A percentile compares a stretch with the other conserved stretches of the same genome.
phyloP scores from a whole-genome alignment of 768 basidiomycete genomes.

The Amanita thiersii region DNA sequence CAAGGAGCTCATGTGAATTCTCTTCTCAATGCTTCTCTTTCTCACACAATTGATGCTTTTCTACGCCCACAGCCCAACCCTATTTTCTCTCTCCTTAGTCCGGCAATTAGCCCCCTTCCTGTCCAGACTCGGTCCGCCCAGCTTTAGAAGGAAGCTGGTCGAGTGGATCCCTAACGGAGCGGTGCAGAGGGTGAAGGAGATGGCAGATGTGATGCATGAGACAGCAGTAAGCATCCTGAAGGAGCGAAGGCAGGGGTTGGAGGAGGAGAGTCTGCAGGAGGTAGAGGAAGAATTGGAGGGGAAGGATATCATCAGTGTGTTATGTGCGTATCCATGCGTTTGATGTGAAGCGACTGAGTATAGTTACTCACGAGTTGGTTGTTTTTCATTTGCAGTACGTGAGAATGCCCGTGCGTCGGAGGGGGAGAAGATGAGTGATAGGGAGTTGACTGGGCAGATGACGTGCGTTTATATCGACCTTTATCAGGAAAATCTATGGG shows the following conservation, averaged over 20 bases:
- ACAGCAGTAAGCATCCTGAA: conserved; percentile 32
- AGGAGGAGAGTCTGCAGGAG: conserved; percentile 14
- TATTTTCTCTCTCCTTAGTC: conserved; percentile 35
- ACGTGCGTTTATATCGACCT: conserved; percentile 23
- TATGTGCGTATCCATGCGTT: conserved; percentile 27
- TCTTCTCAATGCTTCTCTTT: neutral
- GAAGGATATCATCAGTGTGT: conserved; percentile 44
- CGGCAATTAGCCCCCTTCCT: conserved; percentile 39
- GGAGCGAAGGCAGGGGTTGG: conserved; percentile 23
- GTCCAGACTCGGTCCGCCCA: conserved; percentile 29
- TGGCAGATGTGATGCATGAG: conserved; percentile 41
- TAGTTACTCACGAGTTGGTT: conserved; percentile 5
- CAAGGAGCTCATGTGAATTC: conserved; percentile 34
- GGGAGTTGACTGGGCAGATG: conserved; percentile 41
- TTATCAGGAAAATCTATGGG: too few relatives aligned
- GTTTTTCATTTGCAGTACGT: conserved; percentile 18
- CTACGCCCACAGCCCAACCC: conserved; percentile 27
- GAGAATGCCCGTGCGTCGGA: conserved; percentile 28
- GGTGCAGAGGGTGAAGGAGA: conserved; percentile 33
- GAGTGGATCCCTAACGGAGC: conserved; percentile 28
- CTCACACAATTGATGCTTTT: neutral
- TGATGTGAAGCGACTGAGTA: neutral
- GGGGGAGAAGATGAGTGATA: conserved; percentile 30
- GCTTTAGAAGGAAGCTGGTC: conserved; percentile 34
- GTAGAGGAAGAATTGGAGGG: conserved; percentile 16